These are phyloP conservation scores for Emericellopsis atlantica DNA, from an alignment of 2,329 filamentous ascomycete species.

Conservation along the genomic window DNA sequence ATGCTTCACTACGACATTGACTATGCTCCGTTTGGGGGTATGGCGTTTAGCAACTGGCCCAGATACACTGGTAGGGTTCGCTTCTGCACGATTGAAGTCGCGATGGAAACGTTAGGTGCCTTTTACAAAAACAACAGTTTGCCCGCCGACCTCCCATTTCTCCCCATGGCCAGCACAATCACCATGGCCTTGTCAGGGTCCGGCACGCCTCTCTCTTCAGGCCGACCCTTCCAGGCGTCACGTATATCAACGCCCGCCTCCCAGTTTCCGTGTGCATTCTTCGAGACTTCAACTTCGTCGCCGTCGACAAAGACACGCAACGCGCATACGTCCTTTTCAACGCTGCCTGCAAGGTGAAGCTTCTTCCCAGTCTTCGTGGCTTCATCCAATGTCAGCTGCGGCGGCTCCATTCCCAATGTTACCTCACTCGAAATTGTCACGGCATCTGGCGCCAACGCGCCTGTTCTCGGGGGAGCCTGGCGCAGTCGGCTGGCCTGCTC, in stretches of 20 bases:
- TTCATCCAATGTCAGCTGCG: not conserved
- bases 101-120: too few relatives aligned
- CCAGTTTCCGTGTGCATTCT: not conserved
- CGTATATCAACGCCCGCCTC: not conserved
- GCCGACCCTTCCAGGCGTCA: not conserved
- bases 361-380: not conserved
- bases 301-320: slow-evolving; percentile 1
- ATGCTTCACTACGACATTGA: too few relatives aligned
- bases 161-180: slow-evolving; percentile 1
- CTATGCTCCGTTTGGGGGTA: too few relatives aligned
- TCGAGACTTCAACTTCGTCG: not conserved
- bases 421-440: not conserved
- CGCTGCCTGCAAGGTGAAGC: not conserved
- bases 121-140: not conserved
- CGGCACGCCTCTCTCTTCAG: slow-evolving; percentile 1
- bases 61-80: too few relatives aligned
- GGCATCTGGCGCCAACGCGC: not conserved
- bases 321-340: not conserved
- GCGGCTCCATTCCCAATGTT: not conserved
- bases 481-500: slow-evolving; percentile 4
- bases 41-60: too few relatives aligned
- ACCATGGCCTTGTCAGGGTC: not conserved
- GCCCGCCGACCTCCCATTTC: slow-evolving; percentile 1
- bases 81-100: too few relatives aligned
- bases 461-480: not conserved